Evolutionary conservation across 106 monocot genomes (phyloP).

Genomic region (Triglochin maritima): DNA sequence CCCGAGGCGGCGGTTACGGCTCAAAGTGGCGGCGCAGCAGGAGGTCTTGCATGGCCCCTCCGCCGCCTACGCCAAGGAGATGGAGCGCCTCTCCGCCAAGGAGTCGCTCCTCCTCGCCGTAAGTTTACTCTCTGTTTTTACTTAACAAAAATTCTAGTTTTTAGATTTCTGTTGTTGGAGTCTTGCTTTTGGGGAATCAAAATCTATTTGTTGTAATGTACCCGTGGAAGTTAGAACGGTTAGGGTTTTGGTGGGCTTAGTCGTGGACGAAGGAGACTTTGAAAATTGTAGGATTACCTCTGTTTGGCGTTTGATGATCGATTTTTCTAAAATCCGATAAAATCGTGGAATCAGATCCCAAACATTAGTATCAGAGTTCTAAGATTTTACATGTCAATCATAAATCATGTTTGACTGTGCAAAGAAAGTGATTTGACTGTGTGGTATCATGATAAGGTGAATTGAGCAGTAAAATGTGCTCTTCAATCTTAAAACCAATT

Average conservation of each 20-base stretch:
- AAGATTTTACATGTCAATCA: too few relatives aligned
- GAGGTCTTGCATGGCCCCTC: constrained; percentile 57
- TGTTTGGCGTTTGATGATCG: too few relatives aligned
- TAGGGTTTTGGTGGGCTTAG: neutral
- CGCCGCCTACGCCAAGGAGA: constrained; percentile 83
- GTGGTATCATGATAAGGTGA: too few relatives aligned
- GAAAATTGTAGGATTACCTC: neutral
- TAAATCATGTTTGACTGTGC: too few relatives aligned
- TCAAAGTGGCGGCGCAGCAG: constrained; percentile 25
- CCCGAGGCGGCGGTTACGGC: too few relatives aligned
- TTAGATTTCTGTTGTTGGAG: neutral
- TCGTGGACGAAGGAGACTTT: too few relatives aligned
- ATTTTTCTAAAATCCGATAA: too few relatives aligned
- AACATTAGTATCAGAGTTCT: too few relatives aligned
- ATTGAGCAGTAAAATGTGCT: too few relatives aligned
- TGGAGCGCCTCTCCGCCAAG: constrained; percentile 96
- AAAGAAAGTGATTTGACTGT: too few relatives aligned
- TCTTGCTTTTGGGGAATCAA: neutral
- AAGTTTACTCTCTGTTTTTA: constrained; percentile 7
- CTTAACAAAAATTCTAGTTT: neutral
- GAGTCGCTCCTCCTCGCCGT: constrained; percentile 97
- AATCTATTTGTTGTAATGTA: neutral
- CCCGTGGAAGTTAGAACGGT: neutral
- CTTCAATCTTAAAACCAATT: too few relatives aligned
- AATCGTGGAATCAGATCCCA: too few relatives aligned